Evolutionary conservation across 106 monocot genomes (phyloP).

Genomic region (Phalaenopsis aphrodite): DNA sequence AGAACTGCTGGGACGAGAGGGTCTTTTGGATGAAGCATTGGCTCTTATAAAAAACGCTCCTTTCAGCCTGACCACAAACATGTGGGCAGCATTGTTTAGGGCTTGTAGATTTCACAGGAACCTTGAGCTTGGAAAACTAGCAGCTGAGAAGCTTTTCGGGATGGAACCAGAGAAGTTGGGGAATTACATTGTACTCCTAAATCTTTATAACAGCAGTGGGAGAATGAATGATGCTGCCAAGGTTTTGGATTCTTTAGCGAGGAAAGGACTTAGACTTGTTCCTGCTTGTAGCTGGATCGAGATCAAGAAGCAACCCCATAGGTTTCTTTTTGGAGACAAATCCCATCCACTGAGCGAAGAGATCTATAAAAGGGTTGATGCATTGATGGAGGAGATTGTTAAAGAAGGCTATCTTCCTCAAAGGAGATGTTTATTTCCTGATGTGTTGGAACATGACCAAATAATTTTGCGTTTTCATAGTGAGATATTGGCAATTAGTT

Average conservation of each 20-base stretch:
- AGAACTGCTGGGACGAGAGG: constrained; percentile 76
- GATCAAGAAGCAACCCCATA: constrained; percentile 55
- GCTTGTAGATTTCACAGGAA: constrained; percentile 81
- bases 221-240: constrained; percentile 46
- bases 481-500: constrained; percentile 74
- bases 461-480: constrained; percentile 38
- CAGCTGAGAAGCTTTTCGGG: constrained; percentile 70
- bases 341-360: constrained; percentile 48
- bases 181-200: constrained; percentile 77
- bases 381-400: constrained; percentile 44
- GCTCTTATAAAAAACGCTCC: constrained; percentile 62
- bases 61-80: constrained; percentile 59
- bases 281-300: constrained; percentile 86
- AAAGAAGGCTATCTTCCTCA: constrained; percentile 44
- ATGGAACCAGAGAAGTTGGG: constrained; percentile 76
- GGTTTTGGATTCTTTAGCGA: constrained; percentile 48
- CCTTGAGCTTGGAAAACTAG: constrained; percentile 61
- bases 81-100: constrained; percentile 93
- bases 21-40: constrained; percentile 65
- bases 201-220: constrained; percentile 49
- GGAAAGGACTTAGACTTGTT: constrained; percentile 42
- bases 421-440: constrained; percentile 47
- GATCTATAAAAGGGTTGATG: constrained; percentile 58
- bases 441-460: constrained; percentile 49
- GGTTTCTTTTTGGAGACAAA: constrained; percentile 63